A percentile compares a stretch with the other conserved stretches of the same genome.
phyloP scores from a whole-genome alignment of 805 yeast genomes.

The Barnettozyma californica region DNA sequence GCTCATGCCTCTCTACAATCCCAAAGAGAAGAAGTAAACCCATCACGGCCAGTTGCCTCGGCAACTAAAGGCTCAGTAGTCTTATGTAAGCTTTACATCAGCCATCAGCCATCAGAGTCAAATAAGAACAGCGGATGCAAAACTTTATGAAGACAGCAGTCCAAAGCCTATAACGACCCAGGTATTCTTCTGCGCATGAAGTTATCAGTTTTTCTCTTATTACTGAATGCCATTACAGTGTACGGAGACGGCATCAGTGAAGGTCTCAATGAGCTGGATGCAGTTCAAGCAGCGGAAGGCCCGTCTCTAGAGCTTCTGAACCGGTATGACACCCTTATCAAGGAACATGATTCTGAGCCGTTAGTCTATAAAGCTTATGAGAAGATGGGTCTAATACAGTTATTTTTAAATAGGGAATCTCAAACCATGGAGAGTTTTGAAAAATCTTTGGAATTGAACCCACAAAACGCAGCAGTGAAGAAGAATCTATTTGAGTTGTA shows the following conservation, averaged over 20 bases:
- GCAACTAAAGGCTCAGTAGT: no score
- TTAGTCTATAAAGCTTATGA: conserved; percentile 42
- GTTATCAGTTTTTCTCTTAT: background rate
- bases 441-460: conserved; percentile 38
- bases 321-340: conserved; percentile 17
- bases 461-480: conserved; percentile 42
- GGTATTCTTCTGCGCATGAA: background rate
- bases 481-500: conserved; percentile 43
- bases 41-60: no score
- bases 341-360: conserved; percentile 10
- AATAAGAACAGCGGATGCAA: background rate
- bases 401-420: conserved; percentile 48
- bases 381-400: conserved; percentile 57
- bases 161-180: background rate
- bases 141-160: background rate
- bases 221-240: background rate
- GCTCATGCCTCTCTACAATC: no score
- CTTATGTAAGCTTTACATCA: background rate
- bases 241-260: background rate
- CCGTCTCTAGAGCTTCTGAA: conserved; percentile 19
- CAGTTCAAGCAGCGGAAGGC: conserved; percentile 13
- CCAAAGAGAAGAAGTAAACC: no score
- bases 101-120: background rate
- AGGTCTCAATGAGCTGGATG: conserved; percentile 10
- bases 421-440: conserved; percentile 50